A percentile compares a stretch with the other conserved stretches of the same genome.
Evolutionary conservation across 208 protist genomes (phyloP).

Genomic region (Leishmania tropica): DNA sequence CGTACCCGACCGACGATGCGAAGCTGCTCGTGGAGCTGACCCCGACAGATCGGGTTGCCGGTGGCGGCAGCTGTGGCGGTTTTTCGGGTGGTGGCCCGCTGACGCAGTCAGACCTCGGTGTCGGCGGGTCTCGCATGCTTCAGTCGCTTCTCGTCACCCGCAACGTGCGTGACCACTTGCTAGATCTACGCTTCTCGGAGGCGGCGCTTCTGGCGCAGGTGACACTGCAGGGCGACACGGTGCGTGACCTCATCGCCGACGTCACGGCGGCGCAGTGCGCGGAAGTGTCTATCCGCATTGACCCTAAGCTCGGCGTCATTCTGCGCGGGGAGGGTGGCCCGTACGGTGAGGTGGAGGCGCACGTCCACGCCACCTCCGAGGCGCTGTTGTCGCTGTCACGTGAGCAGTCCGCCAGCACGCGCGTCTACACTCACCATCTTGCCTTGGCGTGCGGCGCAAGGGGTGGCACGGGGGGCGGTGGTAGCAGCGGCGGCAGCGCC

Average conservation of each 20-base stretch:
- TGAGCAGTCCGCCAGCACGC: slow-evolving; percentile 38
- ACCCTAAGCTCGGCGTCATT: slow-evolving; percentile 42
- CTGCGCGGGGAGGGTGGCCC: slow-evolving; percentile 60
- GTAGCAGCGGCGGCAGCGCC: slow-evolving; percentile 6
- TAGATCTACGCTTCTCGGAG: slow-evolving; percentile 75
- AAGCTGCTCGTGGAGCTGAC: slow-evolving; percentile 71
- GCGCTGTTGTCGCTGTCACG: slow-evolving; percentile 39
- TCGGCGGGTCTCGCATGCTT: slow-evolving; percentile 33
- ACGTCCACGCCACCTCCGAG: slow-evolving; percentile 43
- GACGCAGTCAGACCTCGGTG: neutral
- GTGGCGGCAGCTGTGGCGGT: neutral
- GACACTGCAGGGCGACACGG: slow-evolving; percentile 51
- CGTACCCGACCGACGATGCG: slow-evolving; percentile 55
- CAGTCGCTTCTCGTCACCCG: slow-evolving; percentile 71
- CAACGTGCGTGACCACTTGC: slow-evolving; percentile 48
- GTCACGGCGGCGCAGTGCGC: slow-evolving; percentile 62
- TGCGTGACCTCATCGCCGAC: slow-evolving; percentile 69
- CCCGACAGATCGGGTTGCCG: slow-evolving; percentile 14
- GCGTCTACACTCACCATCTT: slow-evolving; percentile 68
- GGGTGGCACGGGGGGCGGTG: slow-evolving; percentile 11
- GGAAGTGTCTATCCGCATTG: slow-evolving; percentile 41
- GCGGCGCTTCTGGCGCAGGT: slow-evolving; percentile 43
- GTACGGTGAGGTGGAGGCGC: slow-evolving; percentile 55
- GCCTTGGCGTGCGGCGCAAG: slow-evolving; percentile 61
- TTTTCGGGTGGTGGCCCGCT: neutral